Base-by-base conservation (phyloP, 1,284 basidiomycete species). In the Psilocybe mexicana region DNA sequence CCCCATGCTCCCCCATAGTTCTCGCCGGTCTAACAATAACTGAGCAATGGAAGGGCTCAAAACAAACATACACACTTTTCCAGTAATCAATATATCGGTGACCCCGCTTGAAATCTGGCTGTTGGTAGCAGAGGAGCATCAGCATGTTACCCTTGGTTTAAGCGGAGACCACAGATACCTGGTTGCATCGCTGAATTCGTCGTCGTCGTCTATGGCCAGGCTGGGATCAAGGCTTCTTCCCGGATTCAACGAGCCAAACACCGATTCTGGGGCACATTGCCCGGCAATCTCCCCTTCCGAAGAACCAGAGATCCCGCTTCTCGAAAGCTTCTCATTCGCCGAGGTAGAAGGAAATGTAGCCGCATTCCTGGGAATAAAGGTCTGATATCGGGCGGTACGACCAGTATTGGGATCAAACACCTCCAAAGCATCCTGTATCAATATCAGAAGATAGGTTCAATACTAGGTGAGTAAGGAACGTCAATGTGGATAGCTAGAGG, bases 1-100 rank as follows among this genome's bases (percentile, higher is more conserved):
- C 80, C 80, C 81, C 81, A 83, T 14, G 79, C 79, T 30, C 73
- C 74, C 2, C 76, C 77, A 38, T 79, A 74, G 47, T 64, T 68
- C 61, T 71, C 68, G 44, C 70, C 71, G 26, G 77, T 79, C 77
- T 79, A 55, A 43, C 60, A 42, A 46, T 49, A 48, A 38, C 36
- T 30, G 38, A 35, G 18, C 23, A 48, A 42, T 18, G 18, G 18
- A 25, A 35, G n/a, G 52, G 25, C 12, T 14, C 28, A 30, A 38
- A 56, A 50, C 6, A 51, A 50, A 23, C 14, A 43, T 8, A 55
- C 76, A 30, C 49, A 79, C 79, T 66, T 78, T 70, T 38, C 81
- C 82, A 10, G 79, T 80, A 54, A 82, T 70, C 55, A 84, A 68
- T 38, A 83, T 79, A 62, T 82, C 81, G 44, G 69, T 69, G 14